These are phyloP conservation scores for Suillus subalutaceus DNA, from an alignment of 768 basidiomycete genomes.

Conservation along the genomic window DNA sequence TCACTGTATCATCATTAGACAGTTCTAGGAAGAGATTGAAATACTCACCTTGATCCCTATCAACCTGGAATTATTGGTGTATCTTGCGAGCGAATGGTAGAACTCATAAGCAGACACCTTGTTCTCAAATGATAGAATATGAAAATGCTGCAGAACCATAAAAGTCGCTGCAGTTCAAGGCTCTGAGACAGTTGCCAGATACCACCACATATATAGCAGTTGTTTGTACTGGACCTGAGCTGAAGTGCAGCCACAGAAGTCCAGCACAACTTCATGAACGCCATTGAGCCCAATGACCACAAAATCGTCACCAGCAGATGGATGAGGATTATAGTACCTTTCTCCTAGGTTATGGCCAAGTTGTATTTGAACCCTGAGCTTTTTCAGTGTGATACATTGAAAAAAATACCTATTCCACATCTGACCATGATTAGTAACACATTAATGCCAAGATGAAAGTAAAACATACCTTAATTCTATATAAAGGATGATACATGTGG, in stretches of 20 bases:
- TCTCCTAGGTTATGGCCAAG: constrained; percentile 24
- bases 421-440: neutral
- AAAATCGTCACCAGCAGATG: constrained; percentile 24
- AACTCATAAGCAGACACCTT: no score
- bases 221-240: constrained; percentile 13
- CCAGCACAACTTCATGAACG: constrained; percentile 22
- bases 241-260: constrained; percentile 16
- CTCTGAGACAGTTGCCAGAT: constrained; percentile 16
- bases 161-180: constrained; percentile 34
- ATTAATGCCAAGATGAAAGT: neutral
- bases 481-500: constrained; percentile 16
- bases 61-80: constrained; percentile 35
- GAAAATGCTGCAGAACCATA: constrained; percentile 25
- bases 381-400: constrained; percentile 17
- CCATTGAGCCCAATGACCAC: constrained; percentile 27
- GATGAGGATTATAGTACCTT: constrained; percentile 16
- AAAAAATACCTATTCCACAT: constrained; percentile 25
- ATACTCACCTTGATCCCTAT: constrained; percentile 14
- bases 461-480: constrained; percentile 20
- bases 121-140: constrained; percentile 30
- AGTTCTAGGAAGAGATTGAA: neutral
- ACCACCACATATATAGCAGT: constrained; percentile 14
- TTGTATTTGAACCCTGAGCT: constrained; percentile 25
- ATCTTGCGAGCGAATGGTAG: constrained; percentile 28
- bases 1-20: neutral